Conservation (phyloP, 23 red algal species). For the Gracilariopsis chorda region DNA sequence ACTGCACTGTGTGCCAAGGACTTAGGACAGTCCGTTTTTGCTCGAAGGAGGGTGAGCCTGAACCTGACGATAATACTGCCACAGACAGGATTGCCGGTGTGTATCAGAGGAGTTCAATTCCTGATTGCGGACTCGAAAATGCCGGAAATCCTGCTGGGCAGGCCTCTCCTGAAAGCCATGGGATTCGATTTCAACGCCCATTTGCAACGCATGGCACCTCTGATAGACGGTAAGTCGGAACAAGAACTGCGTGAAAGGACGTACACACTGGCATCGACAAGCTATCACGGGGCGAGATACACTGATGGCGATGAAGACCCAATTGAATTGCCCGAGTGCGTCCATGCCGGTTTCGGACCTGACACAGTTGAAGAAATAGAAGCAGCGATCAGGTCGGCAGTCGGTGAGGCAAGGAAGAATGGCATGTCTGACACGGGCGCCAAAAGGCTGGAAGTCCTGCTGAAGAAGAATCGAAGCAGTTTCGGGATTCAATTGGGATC, state of each 20-base stretch:
- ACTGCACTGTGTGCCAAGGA: not conserved
- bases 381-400: not conserved
- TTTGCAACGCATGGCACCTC: not conserved
- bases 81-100: not conserved
- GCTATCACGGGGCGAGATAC: not conserved
- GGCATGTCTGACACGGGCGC: not conserved
- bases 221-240: not conserved
- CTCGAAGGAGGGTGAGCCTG: not conserved
- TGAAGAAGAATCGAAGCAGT: not conserved
- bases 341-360: not conserved
- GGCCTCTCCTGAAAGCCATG: not conserved
- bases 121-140: not conserved
- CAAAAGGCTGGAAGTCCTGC: not conserved
- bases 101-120: not conserved
- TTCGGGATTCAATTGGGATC: conserved; percentile 7
- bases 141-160: not conserved
- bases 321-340: not conserved
- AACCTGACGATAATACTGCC: not conserved
- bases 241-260: not conserved
- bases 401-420: not conserved
- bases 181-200: conserved; percentile 18
- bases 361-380: not conserved
- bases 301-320: not conserved
- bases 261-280: not conserved
- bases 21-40: not conserved